Percentiles rank a stretch among this genome's conserved stretches.
These are phyloP conservation scores for Sugiyamaella neomexicana DNA, from an alignment of 1,139 yeast species.

Conservation along the genomic window DNA sequence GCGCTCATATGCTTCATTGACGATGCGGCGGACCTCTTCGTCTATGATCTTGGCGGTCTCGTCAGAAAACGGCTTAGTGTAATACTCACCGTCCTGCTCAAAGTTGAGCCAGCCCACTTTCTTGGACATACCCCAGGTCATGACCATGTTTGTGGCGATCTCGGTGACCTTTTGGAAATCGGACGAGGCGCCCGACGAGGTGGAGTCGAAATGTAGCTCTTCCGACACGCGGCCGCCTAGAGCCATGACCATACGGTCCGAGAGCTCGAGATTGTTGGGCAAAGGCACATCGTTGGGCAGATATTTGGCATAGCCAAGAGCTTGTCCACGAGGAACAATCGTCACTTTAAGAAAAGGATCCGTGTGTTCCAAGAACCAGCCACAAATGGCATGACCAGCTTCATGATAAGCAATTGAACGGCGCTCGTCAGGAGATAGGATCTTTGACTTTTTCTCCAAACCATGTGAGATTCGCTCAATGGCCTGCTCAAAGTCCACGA, in stretches of 20 bases:
- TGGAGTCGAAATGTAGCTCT: slow-evolving; percentile 84
- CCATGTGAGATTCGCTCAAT: slow-evolving; percentile 98
- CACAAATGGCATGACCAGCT: slow-evolving; percentile 98
- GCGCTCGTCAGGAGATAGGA: slow-evolving; percentile 84
- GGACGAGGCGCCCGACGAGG: slow-evolving; percentile 94
- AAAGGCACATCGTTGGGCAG: slow-evolving; percentile 91
- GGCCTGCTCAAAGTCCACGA: slow-evolving; percentile 88
- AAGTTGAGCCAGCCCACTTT: slow-evolving; percentile 83
- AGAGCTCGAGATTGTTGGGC: slow-evolving; percentile 71
- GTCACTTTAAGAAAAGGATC: slow-evolving; percentile 94
- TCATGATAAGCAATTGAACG: slow-evolving; percentile 93
- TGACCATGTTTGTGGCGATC: slow-evolving; percentile 91
- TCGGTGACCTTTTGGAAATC: slow-evolving; percentile 93
- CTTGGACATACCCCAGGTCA: slow-evolving; percentile 85
- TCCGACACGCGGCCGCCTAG: slow-evolving; percentile 96
- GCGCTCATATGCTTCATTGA: slow-evolving; percentile 67
- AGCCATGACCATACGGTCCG: slow-evolving; percentile 92
- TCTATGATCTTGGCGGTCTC: slow-evolving; percentile 80
- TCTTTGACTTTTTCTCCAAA: slow-evolving; percentile 82
- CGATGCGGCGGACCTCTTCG: slow-evolving; percentile 77
- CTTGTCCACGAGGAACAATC: slow-evolving; percentile 94
- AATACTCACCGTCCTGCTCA: slow-evolving; percentile 54
- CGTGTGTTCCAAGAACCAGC: slow-evolving; percentile 88
- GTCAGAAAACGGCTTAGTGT: slow-evolving; percentile 90
- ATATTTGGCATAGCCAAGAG: slow-evolving; percentile 97